Conservation (phyloP, 495 filamentous ascomycete species). For the Penicillium macrosclerotiorum region DNA sequence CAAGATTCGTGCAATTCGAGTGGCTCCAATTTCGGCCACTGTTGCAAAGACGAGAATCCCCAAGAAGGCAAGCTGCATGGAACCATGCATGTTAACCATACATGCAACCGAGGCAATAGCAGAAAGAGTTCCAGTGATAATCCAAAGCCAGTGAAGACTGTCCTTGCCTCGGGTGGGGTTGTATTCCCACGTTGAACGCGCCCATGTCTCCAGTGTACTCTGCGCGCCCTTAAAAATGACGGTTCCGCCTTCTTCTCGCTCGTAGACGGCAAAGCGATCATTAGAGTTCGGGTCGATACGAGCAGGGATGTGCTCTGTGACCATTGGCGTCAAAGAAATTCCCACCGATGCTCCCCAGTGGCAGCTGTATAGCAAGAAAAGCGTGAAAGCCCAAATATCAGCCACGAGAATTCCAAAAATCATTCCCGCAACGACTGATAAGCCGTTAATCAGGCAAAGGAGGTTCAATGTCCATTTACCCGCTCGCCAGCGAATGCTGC, state of each 20-base stretch:
- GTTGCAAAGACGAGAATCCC: conserved; percentile 24
- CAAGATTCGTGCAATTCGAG: conserved; percentile 21
- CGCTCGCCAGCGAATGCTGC: conserved; percentile 10
- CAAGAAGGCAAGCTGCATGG: conserved; percentile 26
- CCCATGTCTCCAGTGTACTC: conserved; percentile 27
- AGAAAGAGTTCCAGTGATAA: conserved; percentile 22
- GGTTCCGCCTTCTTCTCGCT: conserved; percentile 30
- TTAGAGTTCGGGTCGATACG: conserved; percentile 7
- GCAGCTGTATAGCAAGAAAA: conserved; percentile 25
- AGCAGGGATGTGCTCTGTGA: conserved; percentile 14
- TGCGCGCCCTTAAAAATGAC: conserved; percentile 32
- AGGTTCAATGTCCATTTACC: conserved; percentile 13
- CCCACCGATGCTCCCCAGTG: conserved; percentile 24
- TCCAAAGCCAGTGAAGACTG: conserved; percentile 22
- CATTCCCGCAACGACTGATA: conserved; percentile 21
- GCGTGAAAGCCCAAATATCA: conserved; percentile 27
- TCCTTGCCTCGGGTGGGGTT: conserved; percentile 11
- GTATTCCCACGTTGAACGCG: conserved; percentile 31
- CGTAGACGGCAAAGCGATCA: conserved; percentile 24
- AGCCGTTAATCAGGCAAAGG: conserved; percentile 20
- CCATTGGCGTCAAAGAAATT: conserved; percentile 21
- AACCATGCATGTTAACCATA: conserved; percentile 33
- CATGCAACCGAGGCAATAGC: conserved; percentile 29
- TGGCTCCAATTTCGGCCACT: conserved; percentile 27
- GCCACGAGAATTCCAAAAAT: conserved; percentile 21